phyloP scores from a whole-genome alignment of 2,329 filamentous ascomycete genomes.

The Parafenestella ontariensis region DNA sequence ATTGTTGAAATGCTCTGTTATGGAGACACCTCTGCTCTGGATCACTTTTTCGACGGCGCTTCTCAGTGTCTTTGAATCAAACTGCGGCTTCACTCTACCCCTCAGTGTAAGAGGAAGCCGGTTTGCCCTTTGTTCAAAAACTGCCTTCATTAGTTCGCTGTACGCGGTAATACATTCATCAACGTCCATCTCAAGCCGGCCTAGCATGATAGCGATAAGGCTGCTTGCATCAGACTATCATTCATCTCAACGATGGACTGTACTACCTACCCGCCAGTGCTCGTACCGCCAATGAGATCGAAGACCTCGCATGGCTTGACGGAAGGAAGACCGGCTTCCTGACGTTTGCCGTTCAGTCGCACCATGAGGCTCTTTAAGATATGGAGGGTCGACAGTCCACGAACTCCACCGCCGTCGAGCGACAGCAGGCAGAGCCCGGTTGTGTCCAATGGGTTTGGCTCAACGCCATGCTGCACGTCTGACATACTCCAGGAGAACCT shows the following conservation, averaged over 20 bases:
- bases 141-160: background rate
- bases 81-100: background rate
- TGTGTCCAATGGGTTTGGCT: constrained; percentile 14
- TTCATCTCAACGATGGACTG: background rate
- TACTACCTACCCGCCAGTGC: constrained; percentile 22
- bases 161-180: constrained; percentile 4
- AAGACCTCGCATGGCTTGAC: constrained; percentile 24
- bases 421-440: constrained; percentile 19
- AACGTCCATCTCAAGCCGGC: background rate
- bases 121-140: background rate
- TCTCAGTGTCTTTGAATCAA: background rate
- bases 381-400: constrained; percentile 30
- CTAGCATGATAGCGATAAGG: background rate
- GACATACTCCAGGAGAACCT: too few species aligned
- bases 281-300: constrained; percentile 32
- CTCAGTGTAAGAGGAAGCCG: background rate
- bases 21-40: background rate
- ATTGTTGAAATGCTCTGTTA: background rate
- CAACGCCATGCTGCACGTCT: constrained; percentile 6
- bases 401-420: constrained; percentile 35
- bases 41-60: background rate
- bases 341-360: constrained; percentile 4
- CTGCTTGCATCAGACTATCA: background rate
- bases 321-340: background rate
- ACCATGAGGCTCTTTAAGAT: constrained; percentile 31